Evolutionary conservation across 225 moss, liverwort and hornwort genomes (phyloP).

Genomic region (Physcomitrellopsis africana): DNA sequence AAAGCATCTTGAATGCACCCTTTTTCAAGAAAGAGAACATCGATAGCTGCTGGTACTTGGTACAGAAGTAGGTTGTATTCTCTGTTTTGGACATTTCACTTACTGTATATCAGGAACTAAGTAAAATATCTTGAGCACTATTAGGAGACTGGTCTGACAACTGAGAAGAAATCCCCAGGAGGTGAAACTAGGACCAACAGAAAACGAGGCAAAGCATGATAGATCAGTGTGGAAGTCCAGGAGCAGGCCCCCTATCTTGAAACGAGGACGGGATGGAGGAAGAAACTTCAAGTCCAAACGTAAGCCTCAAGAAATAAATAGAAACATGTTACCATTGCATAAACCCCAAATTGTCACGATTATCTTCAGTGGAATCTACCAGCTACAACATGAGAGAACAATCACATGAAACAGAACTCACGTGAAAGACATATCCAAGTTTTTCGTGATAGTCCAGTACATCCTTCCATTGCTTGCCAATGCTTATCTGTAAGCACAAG

Average conservation of each 20-base stretch:
- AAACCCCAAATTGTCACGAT: not conserved
- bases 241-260: too few relatives aligned
- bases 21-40: not conserved
- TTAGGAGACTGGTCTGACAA: too few relatives aligned
- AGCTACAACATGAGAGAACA: not conserved
- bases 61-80: not conserved
- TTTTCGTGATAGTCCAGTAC: constrained; percentile 73
- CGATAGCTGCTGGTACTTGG: too few relatives aligned
- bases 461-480: constrained; percentile 86
- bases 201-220: too few relatives aligned
- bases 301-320: too few relatives aligned
- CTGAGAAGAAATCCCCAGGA: not conserved
- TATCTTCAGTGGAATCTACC: not conserved
- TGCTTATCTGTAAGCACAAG: constrained; percentile 55
- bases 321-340: too few relatives aligned
- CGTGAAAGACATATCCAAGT: constrained; percentile 73
- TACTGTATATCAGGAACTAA: not conserved
- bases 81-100: not conserved
- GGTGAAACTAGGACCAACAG: too few relatives aligned
- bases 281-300: not conserved
- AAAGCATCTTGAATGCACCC: too few relatives aligned
- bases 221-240: too few relatives aligned
- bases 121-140: not conserved
- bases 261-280: not conserved
- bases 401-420: constrained; percentile 35